Evolutionary conservation across 176 grass and related monocot genomes (phyloP).

Genomic region (Oryza coarctata): DNA sequence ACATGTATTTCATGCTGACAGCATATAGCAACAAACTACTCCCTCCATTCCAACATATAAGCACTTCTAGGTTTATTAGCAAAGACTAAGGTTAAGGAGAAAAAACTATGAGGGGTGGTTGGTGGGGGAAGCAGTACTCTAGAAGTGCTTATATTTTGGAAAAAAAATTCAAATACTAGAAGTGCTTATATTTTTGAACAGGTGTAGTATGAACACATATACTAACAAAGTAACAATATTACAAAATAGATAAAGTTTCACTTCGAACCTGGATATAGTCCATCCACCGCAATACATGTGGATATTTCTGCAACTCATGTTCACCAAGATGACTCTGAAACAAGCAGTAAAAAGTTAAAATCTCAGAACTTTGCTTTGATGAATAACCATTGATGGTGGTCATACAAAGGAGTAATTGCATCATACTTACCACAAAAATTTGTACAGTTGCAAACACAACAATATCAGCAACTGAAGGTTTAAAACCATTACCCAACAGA

Average conservation of each 20-base stretch:
- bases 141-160: too few species aligned
- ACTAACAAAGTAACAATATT: neutral
- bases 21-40: constrained; percentile 3
- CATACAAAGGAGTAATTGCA: constrained; percentile 6
- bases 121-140: too few species aligned
- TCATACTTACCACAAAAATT: constrained; percentile 55
- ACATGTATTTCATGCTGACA: constrained; percentile 3
- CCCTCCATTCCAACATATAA: too few species aligned
- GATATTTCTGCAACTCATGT: constrained; percentile 52
- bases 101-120: too few species aligned
- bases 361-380: neutral
- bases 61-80: too few species aligned
- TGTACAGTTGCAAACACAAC: constrained; percentile 70
- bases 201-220: neutral
- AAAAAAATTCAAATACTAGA: too few species aligned
- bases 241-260: constrained; percentile 9
- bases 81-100: too few species aligned
- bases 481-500: constrained; percentile 56
- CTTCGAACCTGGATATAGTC: constrained; percentile 86
- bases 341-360: constrained; percentile 28
- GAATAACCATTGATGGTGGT: constrained; percentile 2
- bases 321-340: constrained; percentile 56
- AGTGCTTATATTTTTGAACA: too few species aligned
- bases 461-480: constrained; percentile 72
- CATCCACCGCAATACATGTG: constrained; percentile 81